Evolutionary conservation across 805 yeast genomes (phyloP).

Genomic region (Debaryomyces prosopidis): DNA sequence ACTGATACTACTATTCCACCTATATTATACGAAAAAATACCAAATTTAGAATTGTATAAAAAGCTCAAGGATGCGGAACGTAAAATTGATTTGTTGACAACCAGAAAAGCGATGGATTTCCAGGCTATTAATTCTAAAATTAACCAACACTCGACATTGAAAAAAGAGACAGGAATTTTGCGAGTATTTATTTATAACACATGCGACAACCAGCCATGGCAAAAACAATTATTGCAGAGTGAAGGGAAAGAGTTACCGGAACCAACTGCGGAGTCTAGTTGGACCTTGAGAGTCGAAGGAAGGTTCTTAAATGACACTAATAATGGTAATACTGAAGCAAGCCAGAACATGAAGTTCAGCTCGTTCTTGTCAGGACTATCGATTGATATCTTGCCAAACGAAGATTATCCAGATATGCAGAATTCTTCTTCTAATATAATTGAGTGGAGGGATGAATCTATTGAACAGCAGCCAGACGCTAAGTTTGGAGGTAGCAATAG

Average conservation of each 20-base stretch:
- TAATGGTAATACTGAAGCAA: slow-evolving; percentile 9
- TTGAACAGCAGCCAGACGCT: slow-evolving; percentile 11
- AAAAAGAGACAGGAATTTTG: slow-evolving; percentile 56
- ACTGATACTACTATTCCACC: slow-evolving; percentile 42
- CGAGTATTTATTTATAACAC: slow-evolving; percentile 83
- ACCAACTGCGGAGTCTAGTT: slow-evolving; percentile 47
- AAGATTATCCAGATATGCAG: slow-evolving; percentile 37
- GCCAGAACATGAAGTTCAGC: slow-evolving; percentile 56
- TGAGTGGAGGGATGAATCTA: slow-evolving; percentile 84
- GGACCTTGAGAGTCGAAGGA: slow-evolving; percentile 93
- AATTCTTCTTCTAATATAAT: slow-evolving; percentile 47
- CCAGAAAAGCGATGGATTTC: slow-evolving; percentile 81
- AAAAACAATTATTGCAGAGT: slow-evolving; percentile 29
- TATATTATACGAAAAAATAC: slow-evolving; percentile 44
- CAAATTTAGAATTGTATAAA: slow-evolving; percentile 73
- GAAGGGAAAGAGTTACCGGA: slow-evolving; percentile 17
- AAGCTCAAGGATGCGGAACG: slow-evolving; percentile 79
- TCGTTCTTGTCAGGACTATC: slow-evolving; percentile 81
- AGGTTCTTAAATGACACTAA: slow-evolving; percentile 58
- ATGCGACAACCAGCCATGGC: slow-evolving; percentile 88
- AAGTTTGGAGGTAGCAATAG: slow-evolving; percentile 7
- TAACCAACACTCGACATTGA: slow-evolving; percentile 36
- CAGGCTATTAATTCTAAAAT: slow-evolving; percentile 59
- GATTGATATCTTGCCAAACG: slow-evolving; percentile 61
- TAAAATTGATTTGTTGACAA: slow-evolving; percentile 73